Evolutionary conservation across 2,329 filamentous ascomycete species (phyloP), one percentile per base, ranked within the genome.

Genomic region (Talaromyces islandicus): DNA sequence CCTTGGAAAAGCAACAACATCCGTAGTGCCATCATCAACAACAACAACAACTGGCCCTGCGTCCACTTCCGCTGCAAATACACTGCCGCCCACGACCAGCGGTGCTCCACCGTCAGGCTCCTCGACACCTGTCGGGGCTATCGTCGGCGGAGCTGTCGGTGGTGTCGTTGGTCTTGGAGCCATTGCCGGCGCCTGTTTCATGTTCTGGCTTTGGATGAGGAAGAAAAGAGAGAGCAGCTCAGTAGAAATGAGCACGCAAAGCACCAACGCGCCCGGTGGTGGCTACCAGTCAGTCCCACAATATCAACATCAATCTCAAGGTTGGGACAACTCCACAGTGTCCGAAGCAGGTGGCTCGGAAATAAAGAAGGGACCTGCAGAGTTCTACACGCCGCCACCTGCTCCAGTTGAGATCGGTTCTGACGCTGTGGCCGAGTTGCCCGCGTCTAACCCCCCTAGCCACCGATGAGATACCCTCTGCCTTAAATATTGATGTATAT

Each of bases 131-230:
- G 56, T 50, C 21, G 61, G 50, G 5, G 63, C 61, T 24, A 64
- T 64, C 24, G 59, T 48, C 14, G 63, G 63, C n/a, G 63, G 61
- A 27, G 63, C 62, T 30, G 63, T 64, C 3, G 63, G 63, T n/a
- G 61, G 61, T 41, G 61, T 63, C 2, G 59, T 64, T 4, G 61
- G 63, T 14, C 43, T 59, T 24, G 63, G 55, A 9, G 63, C 61
- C 6, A 60, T 64, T 19, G 61, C 51, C 12, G 63, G 61, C 1
- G 61, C 63, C 2, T 24, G 35, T 12, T 60, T 61, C 17, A 60
- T 64, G 63, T 60, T 58, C 25, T 57, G 51, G 54, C 46, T 63
- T 7, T 56, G 62, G n/a, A 43, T 51, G 27, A 64, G 59, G 35
- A 64, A 63, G 55, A 64, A 50, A 41, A 58, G 60, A 30, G 43